Base-by-base conservation (phyloP, 805 yeast species). In the Wickerhamiella sergipiensis region DNA sequence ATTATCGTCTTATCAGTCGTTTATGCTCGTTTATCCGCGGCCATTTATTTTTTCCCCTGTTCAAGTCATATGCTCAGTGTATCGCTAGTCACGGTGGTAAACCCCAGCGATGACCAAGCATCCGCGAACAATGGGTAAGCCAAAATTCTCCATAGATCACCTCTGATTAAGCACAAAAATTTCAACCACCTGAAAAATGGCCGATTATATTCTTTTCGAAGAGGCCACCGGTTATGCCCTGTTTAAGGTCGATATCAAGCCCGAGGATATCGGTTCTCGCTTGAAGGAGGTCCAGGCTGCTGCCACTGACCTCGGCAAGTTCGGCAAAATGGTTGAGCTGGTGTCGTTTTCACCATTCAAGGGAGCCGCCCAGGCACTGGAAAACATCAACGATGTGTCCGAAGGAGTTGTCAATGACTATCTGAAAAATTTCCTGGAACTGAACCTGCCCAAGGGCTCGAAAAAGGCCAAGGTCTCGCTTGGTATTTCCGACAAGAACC, bases 281-380 rank as follows among this genome's bases (percentile, higher is more conserved):
- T 76, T 85, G 71, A 83, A 83, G 68, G 98, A 92, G 71, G 97
- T 92, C 44, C 97, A 92, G 73, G 81, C 80, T 60, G 89, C 95
- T 53, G 77, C 87, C 54, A 81, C 76, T 60, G 97, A 92, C 64
- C 78, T 92, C 58, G 82, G 81, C 56, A 77, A 80, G 66, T 89
- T 92, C 67, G 85, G 95, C 62, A 92, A 92, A 73, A 75, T 90
- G 75, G 81, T 92, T 60, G 95, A 89, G 70, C 78, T 92, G 52
- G 94, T 86, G 24, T 85, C 95, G 15, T 92, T 92, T 71, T 95
- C 96, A 54, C 98, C 98, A 48, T 92, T 92, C 78, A 89, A 92
- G 71, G 97, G 97, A 64, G 98, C 98, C 55, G 97, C 98, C 49
- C 97, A 92, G 71, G 98, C 98, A 54, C 79, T 92, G 64, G 97